Conservation (phyloP, 2,329 filamentous ascomycete genomes). For the Aureobasidium sp. region DNA sequence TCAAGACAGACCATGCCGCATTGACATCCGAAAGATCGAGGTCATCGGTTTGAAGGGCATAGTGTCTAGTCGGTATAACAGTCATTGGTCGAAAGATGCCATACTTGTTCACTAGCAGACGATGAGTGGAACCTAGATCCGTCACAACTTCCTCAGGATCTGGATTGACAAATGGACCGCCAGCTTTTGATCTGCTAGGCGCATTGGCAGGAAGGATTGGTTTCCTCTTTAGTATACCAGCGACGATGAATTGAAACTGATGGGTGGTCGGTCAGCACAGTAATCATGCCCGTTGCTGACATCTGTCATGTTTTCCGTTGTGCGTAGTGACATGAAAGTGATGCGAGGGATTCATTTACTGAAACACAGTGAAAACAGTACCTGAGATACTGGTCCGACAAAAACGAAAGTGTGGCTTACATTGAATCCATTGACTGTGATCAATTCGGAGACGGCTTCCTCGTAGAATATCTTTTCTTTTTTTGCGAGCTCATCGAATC, state of each 20-base stretch:
- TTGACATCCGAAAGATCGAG: constrained; percentile 33
- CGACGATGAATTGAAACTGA: constrained; percentile 16
- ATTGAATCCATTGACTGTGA: constrained; percentile 14
- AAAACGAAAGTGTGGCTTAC: neutral
- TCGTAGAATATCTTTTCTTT: constrained; percentile 16
- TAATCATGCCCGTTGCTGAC: too few species aligned
- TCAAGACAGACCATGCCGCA: constrained; percentile 33
- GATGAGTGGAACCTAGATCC: constrained; percentile 26
- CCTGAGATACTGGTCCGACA: too few species aligned
- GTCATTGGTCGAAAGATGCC: constrained; percentile 32
- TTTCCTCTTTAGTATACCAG: constrained; percentile 15
- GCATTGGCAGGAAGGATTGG: constrained; percentile 14
- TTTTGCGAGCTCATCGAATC: constrained; percentile 14
- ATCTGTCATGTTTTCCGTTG: neutral
- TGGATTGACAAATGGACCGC: constrained; percentile 16
- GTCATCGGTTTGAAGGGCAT: constrained; percentile 33
- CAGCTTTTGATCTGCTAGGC: constrained; percentile 11
- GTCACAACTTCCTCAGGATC: constrained; percentile 23
- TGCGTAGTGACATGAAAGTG: neutral
- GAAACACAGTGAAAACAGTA: too few species aligned
- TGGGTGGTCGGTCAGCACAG: neutral
- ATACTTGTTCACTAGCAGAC: constrained; percentile 34
- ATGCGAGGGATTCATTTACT: too few species aligned
- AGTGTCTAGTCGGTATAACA: constrained; percentile 35
- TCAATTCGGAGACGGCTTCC: neutral